Base-by-base conservation (phyloP, 2,329 filamentous ascomycete species). In the Arthrobotrys musiformis region DNA sequence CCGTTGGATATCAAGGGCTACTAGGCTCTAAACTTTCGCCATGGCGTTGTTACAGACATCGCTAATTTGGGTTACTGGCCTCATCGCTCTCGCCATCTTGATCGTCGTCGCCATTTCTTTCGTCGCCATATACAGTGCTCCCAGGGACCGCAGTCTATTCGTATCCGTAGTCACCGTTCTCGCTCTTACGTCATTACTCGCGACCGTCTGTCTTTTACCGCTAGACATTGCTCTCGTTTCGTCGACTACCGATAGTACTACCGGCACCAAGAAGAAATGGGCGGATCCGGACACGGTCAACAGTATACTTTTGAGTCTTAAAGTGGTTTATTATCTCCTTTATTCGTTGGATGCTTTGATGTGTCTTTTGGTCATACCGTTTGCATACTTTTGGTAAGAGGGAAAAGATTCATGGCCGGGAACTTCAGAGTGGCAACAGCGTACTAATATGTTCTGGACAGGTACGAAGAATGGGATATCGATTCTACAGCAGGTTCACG, bases 161-260 rank as follows among this genome's bases (percentile, higher is more conserved):
- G 93, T 98, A 78, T 97, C 91, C 75, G 86, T 90, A 64, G 91
- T 97, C 81, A 93, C 93, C 83, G 93, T 97, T 80, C 85, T 97
- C 84, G 95, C 93, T 68, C 87, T 97, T 52, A 93, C 94, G 8
- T 89, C 92, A 7, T 88, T 99, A 30, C 89, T 99, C 67, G 95
- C 95, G 13, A 99, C 95, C 0, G 90, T 97, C 28, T 88, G 99
- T 35, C 89, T 99, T 22, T 89, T 97, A 28, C 95, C 95, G 24
- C 94, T 98, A 83, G 95, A 99, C 83, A 93, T 98, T 80, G 95
- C 95, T 9, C 89, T 99, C 80, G 91, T 97, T 56, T 97, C 94
- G 1, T 93, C 93, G 5, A 99, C 95, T 0, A 91, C 90, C 13
- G 90, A 90, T 68, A 88, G 90, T 4, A 88, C 89, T 58, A 86